Base-by-base conservation (phyloP, 2,329 filamentous ascomycete genomes). In the Emmonsia crescens region DNA sequence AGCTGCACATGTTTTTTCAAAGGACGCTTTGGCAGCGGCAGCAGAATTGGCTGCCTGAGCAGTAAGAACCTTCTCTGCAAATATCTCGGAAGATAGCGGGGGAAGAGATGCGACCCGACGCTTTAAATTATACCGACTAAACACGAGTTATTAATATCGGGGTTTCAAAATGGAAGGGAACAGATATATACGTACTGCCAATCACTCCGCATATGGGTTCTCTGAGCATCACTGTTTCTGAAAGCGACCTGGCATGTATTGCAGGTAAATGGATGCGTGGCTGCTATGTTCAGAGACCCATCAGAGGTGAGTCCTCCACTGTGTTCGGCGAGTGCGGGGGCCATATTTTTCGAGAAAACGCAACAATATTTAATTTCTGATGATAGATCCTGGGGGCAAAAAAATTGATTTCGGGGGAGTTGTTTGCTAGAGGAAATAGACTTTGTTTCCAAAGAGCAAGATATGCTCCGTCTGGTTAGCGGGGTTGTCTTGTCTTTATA, bases 161-260 rank as follows among this genome's bases (percentile, higher is more conserved):
- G 40, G 29, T 49, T 54, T 2, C 24, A 24, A 40, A 38, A 10
- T 36, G n/a, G 9, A 52, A n/a, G 6, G 19, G 29, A 38, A 38
- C 8, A 38, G 38, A 65, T 61, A 38, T 31, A 57, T 59, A 60
- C 89, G 78, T 82, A 94, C 89, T 99, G 93, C 94, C 94, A 99
- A 78, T 99, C 94, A 69, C 88, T 94, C 75, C 94, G 91, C 94
- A 99, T 99, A 74, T 99, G 94, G 44, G 85, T 87, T 74, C 94
- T 87, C 78, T 99, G 94, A 61, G 95, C 82, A 73, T 97, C 93
- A 74, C 89, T 91, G 72, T 90, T 91, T 67, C 93, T 88, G 78
- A 97, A 99, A 59, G 93, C 94, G 68, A 99, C 92, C 74, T 96
- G 91, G 73, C 94, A 99, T 62, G 92, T 94, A 77, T 97, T 99